Evolutionary conservation across 805 yeast genomes (phyloP).

Genomic region (Saccharomycopsis sp.): DNA sequence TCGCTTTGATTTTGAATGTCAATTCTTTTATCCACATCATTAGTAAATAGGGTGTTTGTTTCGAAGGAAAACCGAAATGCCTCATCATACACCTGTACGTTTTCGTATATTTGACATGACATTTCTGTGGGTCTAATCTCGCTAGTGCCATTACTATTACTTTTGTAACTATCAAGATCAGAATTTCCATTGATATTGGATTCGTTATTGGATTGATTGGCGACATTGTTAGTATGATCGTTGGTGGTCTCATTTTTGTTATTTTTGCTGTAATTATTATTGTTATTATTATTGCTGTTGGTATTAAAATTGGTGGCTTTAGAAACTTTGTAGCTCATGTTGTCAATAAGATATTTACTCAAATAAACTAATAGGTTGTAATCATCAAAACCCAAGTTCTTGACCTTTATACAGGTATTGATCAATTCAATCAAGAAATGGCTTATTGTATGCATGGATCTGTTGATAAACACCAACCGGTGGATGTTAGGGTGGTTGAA

Average conservation of each 20-base stretch:
- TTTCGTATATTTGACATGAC: conserved; percentile 2
- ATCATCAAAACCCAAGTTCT: conserved; percentile 75
- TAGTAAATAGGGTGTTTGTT: conserved; percentile 13
- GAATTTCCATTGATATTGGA: not conserved
- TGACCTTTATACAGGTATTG: conserved; percentile 62
- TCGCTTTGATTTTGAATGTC: not conserved
- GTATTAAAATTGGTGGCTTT: conserved; percentile 86
- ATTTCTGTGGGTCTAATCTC: not conserved
- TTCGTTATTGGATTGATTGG: not conserved
- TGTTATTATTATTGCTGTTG: conserved; percentile 71
- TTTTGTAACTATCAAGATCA: not conserved
- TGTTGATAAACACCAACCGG: conserved; percentile 86
- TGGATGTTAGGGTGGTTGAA: conserved; percentile 84
- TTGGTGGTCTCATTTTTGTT: conserved; percentile 60
- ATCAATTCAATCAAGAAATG: conserved; percentile 70
- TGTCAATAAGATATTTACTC: conserved; percentile 62
- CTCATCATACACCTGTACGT: conserved; percentile 3
- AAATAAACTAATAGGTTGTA: conserved; percentile 81
- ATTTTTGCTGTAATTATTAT: conserved; percentile 76
- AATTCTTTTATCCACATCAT: not conserved
- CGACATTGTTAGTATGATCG: conserved; percentile 22
- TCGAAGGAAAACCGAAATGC: conserved; percentile 18
- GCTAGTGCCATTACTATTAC: not conserved
- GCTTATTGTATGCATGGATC: conserved; percentile 48
- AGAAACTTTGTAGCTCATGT: conserved; percentile 60